Evolutionary conservation across 495 filamentous ascomycete genomes (phyloP), one percentile per base, ranked within the genome.

Genomic region (Pyronema domesticum): DNA sequence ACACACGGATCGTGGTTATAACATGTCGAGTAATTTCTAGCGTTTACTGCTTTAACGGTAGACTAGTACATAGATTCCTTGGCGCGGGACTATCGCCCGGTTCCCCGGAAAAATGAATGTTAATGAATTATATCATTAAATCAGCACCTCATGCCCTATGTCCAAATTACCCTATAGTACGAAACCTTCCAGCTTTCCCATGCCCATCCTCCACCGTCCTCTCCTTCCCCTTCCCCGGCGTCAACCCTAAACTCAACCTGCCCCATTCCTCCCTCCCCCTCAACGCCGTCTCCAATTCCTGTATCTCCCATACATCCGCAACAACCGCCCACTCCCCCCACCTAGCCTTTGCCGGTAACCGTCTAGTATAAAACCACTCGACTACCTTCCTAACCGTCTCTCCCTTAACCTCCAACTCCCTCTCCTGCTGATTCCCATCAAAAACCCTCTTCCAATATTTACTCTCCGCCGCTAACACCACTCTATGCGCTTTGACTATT

Each of bases 261-360:
- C 57, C 77, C 76, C 64, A 84, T 80, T 40, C 68, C 76, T 48
- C 70, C 65, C 53, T 67, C 65, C 1, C 80, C 81, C 60, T 78
- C 66, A 0, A 83, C 77, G 42, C 72, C 73, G 58, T 72, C 65
- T 69, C 81, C 80, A 17, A 85, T 79, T 61, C 81, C 77, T 6
- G 68, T 55, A 95, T 64, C 85, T 93, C 7, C 91, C 23, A 30
- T 2, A 30, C 23, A 30, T 30, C 23, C 23, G 23, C 23, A 30
- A 37, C 91, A 15, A 98, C 85, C 70, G 94, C 94, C 53, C 95
- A 74, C 0, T 84, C 85, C 58, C 74, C 76, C 0, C 76, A 68
- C 65, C 78, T 77, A 7, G 84, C 85, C 65, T 74, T 77, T 8
- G 64, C 73, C 7, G 87, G 85, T 53, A 98, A 68, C 58, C 83